phyloP scores from a whole-genome alignment of 371 early-diverging fungal species.

The Rhizopus delemar region DNA sequence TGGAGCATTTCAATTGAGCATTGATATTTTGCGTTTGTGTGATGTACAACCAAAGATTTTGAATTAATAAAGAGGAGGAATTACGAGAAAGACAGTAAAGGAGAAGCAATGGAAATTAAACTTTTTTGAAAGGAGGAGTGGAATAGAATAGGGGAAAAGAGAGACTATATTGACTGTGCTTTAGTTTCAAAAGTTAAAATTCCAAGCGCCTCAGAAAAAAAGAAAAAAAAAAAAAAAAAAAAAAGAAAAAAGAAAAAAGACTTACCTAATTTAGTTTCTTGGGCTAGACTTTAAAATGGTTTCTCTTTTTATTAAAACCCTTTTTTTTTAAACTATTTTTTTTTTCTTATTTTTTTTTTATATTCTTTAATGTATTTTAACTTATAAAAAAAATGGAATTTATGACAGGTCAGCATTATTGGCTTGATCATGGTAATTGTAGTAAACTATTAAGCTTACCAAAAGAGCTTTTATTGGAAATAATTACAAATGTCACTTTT shows the following conservation, averaged over 20 bases:
- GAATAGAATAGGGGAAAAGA: background rate
- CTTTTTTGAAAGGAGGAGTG: too few relatives aligned
- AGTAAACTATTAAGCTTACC: conserved; percentile 34
- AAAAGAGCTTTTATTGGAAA: conserved; percentile 42
- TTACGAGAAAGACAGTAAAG: too few relatives aligned
- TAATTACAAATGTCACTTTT: conserved; percentile 31
- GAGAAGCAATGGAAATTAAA: too few relatives aligned
- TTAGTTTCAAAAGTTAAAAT: background rate
- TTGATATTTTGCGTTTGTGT: too few relatives aligned
- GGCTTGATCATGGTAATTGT: conserved; percentile 13
- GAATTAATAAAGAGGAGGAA: too few relatives aligned
- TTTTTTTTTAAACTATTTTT: conserved; percentile 6
- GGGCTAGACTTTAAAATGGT: conserved; percentile 20
- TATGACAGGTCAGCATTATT: conserved; percentile 23
- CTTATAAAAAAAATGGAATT: conserved; percentile 5
- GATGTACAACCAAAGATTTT: too few relatives aligned
- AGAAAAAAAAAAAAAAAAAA: background rate
- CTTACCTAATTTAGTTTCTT: conserved; percentile 17
- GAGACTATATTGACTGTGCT: background rate
- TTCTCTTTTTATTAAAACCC: conserved; percentile 14
- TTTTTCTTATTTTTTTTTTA: conserved; percentile 7
- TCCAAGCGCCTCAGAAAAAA: background rate
- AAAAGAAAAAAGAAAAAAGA: background rate
- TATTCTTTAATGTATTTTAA: conserved; percentile 12
- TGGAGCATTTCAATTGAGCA: too few relatives aligned